Evolutionary conservation across 2,329 filamentous ascomycete species (phyloP), one percentile per base, ranked within the genome.

Genomic region (Stenocarpella maydis): DNA sequence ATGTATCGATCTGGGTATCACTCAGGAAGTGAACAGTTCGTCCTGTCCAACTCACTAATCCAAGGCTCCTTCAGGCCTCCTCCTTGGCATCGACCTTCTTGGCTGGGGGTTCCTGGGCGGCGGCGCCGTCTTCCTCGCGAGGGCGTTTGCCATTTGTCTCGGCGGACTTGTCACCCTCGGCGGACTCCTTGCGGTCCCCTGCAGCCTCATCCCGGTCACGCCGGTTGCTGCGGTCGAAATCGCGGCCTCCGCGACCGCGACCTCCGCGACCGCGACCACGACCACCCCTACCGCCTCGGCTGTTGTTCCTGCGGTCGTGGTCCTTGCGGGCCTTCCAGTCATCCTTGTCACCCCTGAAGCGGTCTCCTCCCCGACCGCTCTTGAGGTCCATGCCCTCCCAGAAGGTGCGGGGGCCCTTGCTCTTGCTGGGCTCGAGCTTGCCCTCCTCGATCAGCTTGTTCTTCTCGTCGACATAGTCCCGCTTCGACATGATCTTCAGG

Each of bases 401-500:
- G 76, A 87, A 87, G 24, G 67, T 39, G 19, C 74, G 72, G 71
- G 78, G 79, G 73, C 80, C 80, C 58, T 77, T 76, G 72, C 75
- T 78, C 58, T 77, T 78, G 75, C 83, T 88, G 71, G 91, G 88
- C 77, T 89, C 83, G 58, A 94, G 83, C 76, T 89, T 89, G 71
- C 93, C 92, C 52, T 89, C 86, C 74, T 88, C 85, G 75, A 95
- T 95, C 45, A 92, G 87, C 67, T 89, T 83, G 69, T 85, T 86
- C 84, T 95, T 95, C 80, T 91, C 88, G n/a, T 91, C 86, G 74
- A 92, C 91, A 80, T 99, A 99, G 21, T 89, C 92, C 76, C 89
- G 88, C 90, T 99, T 99, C 81, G 89, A 90, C 89, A 93, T 95
- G 82, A 96, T 91, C 78, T 90, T 83, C 64, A 98, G 86, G 41